Percentiles rank a stretch among this genome's conserved stretches.
Conservation (phyloP, 768 basidiomycete species). For the Suillus subluteus region DNA sequence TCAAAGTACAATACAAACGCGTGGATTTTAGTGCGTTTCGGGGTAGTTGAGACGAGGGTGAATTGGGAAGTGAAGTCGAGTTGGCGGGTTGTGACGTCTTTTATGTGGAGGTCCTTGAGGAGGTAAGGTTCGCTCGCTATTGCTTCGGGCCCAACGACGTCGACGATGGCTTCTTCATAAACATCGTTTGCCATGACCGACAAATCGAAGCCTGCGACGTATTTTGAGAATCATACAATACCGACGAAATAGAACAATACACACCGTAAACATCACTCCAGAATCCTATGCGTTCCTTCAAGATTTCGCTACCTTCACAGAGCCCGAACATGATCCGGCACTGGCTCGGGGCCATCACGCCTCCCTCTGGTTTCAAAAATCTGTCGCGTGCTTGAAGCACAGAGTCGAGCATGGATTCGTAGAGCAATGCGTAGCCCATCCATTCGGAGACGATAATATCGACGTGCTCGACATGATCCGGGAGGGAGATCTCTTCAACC, state of each 20-base stretch:
- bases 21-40: constrained; percentile 66
- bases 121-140: constrained; percentile 63
- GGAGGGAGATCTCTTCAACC: constrained; percentile 84
- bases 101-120: constrained; percentile 80
- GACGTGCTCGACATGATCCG: constrained; percentile 72
- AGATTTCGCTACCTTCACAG: constrained; percentile 74
- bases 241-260: constrained; percentile 18
- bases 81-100: constrained; percentile 63
- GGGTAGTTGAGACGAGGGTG: constrained; percentile 63
- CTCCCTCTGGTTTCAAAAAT: constrained; percentile 69
- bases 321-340: constrained; percentile 84
- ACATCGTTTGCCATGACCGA: constrained; percentile 76
- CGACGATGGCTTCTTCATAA: constrained; percentile 83
- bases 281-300: constrained; percentile 83
- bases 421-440: constrained; percentile 94
- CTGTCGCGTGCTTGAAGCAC: constrained; percentile 88
- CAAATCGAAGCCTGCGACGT: constrained; percentile 77
- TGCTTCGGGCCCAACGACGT: constrained; percentile 69
- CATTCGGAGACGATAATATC: constrained; percentile 97
- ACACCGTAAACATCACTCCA: constrained; percentile 92
- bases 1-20: constrained; percentile 94
- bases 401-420: constrained; percentile 98
- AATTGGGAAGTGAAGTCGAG: constrained; percentile 84
- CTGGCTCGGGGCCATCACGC: constrained; percentile 91
- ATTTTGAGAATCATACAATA: neutral